phyloP scores from a whole-genome alignment of 139 green algal genomes.

The Micractinium conductrix region DNA sequence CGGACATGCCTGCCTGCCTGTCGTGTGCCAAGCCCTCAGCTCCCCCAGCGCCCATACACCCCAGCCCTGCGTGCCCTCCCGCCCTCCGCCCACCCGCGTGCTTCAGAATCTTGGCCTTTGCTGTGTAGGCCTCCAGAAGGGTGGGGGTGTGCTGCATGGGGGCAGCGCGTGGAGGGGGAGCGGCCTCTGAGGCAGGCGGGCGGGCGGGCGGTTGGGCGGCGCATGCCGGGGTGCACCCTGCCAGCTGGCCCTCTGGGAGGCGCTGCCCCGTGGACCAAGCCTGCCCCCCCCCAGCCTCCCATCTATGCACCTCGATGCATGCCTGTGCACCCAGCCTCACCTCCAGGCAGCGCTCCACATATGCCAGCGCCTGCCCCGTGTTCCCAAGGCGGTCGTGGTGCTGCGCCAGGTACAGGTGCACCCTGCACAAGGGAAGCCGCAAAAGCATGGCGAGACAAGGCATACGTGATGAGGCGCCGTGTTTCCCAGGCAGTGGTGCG shows the following conservation, averaged over 20 bases:
- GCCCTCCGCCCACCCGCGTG: constrained; percentile 64
- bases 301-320: too few species aligned
- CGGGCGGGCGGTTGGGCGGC: too few species aligned
- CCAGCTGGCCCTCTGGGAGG: too few species aligned
- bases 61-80: too few species aligned
- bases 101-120: constrained; percentile 75
- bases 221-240: too few species aligned
- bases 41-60: too few species aligned
- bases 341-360: constrained; percentile 67
- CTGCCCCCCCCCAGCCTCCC: not conserved
- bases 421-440: constrained; percentile 55
- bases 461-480: not conserved
- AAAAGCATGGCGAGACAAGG: not conserved
- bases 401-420: constrained; percentile 82
- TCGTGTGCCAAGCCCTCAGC: too few species aligned
- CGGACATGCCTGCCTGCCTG: too few species aligned
- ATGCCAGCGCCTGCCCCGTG: constrained; percentile 70
- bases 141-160: constrained; percentile 61
- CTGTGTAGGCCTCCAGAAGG: constrained; percentile 80
- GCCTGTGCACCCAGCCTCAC: not conserved
- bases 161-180: not conserved
- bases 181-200: too few species aligned
- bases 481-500: not conserved
- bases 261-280: too few species aligned
- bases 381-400: constrained; percentile 76